Percentiles rank a stretch among this genome's conserved stretches.
These are phyloP conservation scores for Rosa rugosa DNA, from an alignment of 306 rosid species.

Conservation along the genomic window DNA sequence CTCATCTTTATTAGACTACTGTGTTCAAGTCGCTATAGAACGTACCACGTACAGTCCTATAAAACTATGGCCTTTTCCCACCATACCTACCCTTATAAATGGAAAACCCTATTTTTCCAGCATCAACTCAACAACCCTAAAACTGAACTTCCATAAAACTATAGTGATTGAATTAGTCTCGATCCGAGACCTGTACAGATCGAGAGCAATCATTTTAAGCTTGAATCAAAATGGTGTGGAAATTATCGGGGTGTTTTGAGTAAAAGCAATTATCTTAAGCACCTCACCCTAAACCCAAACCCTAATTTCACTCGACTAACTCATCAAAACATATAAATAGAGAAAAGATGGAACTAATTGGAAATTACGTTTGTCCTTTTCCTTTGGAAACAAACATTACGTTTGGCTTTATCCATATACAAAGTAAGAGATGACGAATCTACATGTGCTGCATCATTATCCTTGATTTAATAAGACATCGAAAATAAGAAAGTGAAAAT, in stretches of 20 bases:
- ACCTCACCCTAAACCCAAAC: neutral
- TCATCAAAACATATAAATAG: neutral
- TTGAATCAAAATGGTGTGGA: neutral
- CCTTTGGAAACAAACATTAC: neutral
- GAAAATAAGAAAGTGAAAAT: neutral
- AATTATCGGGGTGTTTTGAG: neutral
- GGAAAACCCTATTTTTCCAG: neutral
- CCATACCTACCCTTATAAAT: neutral
- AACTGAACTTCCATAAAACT: neutral
- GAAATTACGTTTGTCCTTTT: conserved; percentile 18
- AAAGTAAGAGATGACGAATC: conserved; percentile 6
- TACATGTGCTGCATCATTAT: conserved; percentile 14
- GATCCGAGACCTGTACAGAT: neutral
- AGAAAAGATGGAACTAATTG: neutral
- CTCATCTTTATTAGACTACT: neutral
- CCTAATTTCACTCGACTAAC: neutral
- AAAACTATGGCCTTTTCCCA: neutral
- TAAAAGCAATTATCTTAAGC: neutral
- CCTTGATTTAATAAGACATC: conserved; percentile 26
- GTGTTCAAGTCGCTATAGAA: neutral
- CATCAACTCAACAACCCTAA: neutral
- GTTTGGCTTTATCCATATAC: conserved; percentile 19
- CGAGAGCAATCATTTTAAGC: neutral
- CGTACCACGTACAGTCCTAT: neutral
- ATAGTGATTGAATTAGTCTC: too few relatives aligned